Evolutionary conservation across 75 land plant genomes (phyloP).

Genomic region (Adiantum capillusveneris): DNA sequence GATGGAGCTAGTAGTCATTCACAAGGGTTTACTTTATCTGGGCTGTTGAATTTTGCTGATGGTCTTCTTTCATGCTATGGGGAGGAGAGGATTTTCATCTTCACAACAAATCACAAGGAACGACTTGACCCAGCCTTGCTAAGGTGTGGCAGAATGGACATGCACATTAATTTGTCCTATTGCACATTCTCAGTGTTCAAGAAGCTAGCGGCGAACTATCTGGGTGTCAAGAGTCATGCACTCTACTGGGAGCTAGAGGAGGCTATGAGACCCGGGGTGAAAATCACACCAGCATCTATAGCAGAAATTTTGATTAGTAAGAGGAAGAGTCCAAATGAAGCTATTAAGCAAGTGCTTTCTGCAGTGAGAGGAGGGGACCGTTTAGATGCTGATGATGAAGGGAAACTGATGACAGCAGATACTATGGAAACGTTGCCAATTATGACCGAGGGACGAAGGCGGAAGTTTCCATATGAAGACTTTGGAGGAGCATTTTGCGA

Average conservation of each 20-base stretch:
- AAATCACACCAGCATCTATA: constrained; percentile 41
- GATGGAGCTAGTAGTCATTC: constrained; percentile 24
- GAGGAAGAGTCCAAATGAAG: constrained; percentile 6
- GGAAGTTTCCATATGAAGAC: too few species aligned
- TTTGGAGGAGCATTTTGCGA: too few species aligned
- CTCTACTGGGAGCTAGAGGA: constrained; percentile 30
- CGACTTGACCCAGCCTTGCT: constrained; percentile 51
- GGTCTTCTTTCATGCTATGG: constrained; percentile 48
- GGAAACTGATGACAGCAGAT: too few species aligned
- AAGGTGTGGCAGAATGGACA: constrained; percentile 67
- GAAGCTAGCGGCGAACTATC: constrained; percentile 40
- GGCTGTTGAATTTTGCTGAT: constrained; percentile 63
- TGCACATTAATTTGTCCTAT: constrained; percentile 57
- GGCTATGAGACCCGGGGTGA: constrained; percentile 11
- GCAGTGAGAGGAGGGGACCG: neutral
- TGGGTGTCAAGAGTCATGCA: constrained; percentile 27
- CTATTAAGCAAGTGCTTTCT: constrained; percentile 9
- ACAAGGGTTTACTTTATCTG: constrained; percentile 40
- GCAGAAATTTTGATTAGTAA: constrained; percentile 30
- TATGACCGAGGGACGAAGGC: too few species aligned
- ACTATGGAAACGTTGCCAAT: too few species aligned
- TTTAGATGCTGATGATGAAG: too few species aligned
- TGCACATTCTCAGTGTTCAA: constrained; percentile 39
- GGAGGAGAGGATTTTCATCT: constrained; percentile 19
- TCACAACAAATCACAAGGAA: constrained; percentile 39